Evolutionary conservation across 495 filamentous ascomycete species (phyloP), one percentile per base, ranked within the genome.

Genomic region (Neurospora sp.): DNA sequence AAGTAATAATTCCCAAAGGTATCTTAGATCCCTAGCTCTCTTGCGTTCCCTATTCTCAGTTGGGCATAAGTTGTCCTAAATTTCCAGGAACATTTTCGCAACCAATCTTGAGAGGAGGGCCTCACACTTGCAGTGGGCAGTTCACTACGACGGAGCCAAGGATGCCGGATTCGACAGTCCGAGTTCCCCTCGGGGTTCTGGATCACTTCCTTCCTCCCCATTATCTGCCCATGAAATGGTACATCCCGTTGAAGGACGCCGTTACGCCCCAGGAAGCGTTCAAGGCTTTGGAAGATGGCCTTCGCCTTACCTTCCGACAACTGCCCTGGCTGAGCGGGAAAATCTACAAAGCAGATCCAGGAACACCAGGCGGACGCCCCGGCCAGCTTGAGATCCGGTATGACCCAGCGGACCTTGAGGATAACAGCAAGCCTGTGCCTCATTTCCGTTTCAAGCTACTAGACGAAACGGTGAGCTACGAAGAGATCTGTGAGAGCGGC

Each of bases 381-480:
- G 75, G 75, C 31, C 73, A 77, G 65, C 75, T 75, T 20, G 75
- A 77, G 71, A 77, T 77, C 39, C 75, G 75, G 8, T 72, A 75
- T 61, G 14, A 27, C 40, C 70, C 73, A 10, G 10, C 16, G 12
- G 27, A 38, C 48, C 20, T 44, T 11, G 73, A 70, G 9, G 70
- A 61, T 20, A 27, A 39, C 27, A 53, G 8, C 39, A 39, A 12
- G 31, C 71, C 71, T 22, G 69, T 72, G 16, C 71, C 68, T 35
- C 75, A 76, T n/a, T 53, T 76, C 69, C 35, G 39, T 12, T 70
- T 39, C 68, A 70, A 74, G n/a, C 16, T 48, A 14, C 70, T 76
- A 11, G 70, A 74, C 42, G 12, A 39, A 16, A 44, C 40, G 5
- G 14, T 68, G 4, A 59, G 22, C 44, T 76, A 70, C 59, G 73